These are phyloP conservation scores for Kodamaea alishanica DNA, from an alignment of 1,139 yeast species.

Conservation along the genomic window DNA sequence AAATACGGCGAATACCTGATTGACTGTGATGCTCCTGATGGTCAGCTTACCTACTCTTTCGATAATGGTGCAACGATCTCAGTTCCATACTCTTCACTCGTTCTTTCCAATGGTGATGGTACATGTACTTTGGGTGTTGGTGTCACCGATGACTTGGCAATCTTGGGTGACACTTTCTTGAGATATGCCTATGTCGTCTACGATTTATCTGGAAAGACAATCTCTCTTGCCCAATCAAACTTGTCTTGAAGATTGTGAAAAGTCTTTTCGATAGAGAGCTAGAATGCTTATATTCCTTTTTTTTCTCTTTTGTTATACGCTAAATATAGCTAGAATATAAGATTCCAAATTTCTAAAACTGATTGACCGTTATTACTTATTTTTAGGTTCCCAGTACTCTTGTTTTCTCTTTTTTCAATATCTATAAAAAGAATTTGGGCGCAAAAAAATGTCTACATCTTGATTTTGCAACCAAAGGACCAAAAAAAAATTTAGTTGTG, in stretches of 20 bases:
- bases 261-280: too few species aligned
- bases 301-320: too few species aligned
- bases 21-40: conserved; percentile 2
- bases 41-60: background rate
- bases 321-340: too few species aligned
- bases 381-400: too few species aligned
- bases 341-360: too few species aligned
- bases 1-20: conserved; percentile 2
- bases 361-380: too few species aligned
- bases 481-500: too few species aligned
- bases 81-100: conserved; percentile 5
- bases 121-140: conserved; percentile 7
- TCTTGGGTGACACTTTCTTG: conserved; percentile 31
- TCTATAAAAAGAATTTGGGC: too few species aligned
- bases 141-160: background rate
- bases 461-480: too few species aligned
- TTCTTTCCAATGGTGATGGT: conserved; percentile 4
- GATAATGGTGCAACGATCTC: conserved; percentile 1
- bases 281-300: too few species aligned
- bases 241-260: conserved; percentile 17
- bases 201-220: conserved; percentile 24
- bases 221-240: conserved; percentile 26
- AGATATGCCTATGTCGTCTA: conserved; percentile 28
- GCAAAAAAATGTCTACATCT: too few species aligned
- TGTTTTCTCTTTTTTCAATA: too few species aligned